Conservation (phyloP, 2,329 filamentous ascomycete species). For the Hypoxylon sp. region DNA sequence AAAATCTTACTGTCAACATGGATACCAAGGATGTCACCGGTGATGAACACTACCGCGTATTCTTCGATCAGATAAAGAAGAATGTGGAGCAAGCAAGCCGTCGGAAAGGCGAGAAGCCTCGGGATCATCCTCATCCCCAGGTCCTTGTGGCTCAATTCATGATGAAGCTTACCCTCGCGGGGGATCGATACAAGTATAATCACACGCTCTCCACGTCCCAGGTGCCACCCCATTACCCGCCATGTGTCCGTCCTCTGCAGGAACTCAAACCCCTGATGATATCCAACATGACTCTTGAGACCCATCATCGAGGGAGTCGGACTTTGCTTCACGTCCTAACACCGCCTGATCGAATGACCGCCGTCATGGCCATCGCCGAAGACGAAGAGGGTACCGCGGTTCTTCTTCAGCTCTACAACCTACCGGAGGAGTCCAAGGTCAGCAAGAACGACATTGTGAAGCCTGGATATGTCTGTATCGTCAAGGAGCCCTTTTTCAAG, state of each 20-base stretch:
- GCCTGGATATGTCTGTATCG: constrained; percentile 48
- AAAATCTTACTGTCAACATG: no score
- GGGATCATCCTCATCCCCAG: constrained; percentile 15
- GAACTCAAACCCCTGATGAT: constrained; percentile 41
- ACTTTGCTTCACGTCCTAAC: constrained; percentile 34
- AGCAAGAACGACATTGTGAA: constrained; percentile 48
- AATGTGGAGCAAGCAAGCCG: constrained; percentile 9
- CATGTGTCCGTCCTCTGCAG: constrained; percentile 32
- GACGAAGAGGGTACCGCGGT: constrained; percentile 41
- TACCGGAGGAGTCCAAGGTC: constrained; percentile 49
- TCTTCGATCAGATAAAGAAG: constrained; percentile 3
- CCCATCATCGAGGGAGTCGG: constrained; percentile 41
- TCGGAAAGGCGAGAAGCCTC: constrained; percentile 29
- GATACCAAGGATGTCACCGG: neutral
- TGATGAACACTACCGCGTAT: neutral
- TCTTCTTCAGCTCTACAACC: constrained; percentile 53
- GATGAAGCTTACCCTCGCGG: neutral
- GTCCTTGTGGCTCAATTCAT: constrained; percentile 14
- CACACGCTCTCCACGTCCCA: constrained; percentile 12
- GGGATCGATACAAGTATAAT: neutral
- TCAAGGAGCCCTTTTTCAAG: constrained; percentile 66
- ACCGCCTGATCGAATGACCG: constrained; percentile 29
- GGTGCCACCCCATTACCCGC: constrained; percentile 38
- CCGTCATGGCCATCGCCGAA: constrained; percentile 30
- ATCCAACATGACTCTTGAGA: constrained; percentile 44